A percentile compares a stretch with the other conserved stretches of the same genome.
Evolutionary conservation across 2,329 filamentous ascomycete species (phyloP).

Genomic region (Thelonectria blattea): DNA sequence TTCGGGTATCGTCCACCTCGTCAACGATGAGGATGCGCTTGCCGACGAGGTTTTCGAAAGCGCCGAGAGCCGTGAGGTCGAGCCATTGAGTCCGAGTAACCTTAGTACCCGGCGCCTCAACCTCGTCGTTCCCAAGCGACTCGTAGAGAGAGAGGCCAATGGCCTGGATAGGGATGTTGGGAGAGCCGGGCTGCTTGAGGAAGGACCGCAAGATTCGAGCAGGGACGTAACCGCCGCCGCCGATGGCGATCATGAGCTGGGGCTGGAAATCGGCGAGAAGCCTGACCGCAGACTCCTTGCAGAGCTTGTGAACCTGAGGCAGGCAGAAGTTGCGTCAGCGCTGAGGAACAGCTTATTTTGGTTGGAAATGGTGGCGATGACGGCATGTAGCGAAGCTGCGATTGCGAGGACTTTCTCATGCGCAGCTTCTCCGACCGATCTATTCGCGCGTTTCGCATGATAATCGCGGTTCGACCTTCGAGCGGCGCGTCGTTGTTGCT

Average conservation of each 20-base stretch:
- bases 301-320: slow-evolving; percentile 90
- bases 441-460: background rate
- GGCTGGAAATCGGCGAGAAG: slow-evolving; percentile 89
- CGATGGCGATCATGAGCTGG: slow-evolving; percentile 97
- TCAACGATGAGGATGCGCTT: slow-evolving; percentile 41
- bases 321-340: slow-evolving; percentile 29
- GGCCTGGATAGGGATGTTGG: slow-evolving; percentile 99
- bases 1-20: slow-evolving; percentile 91
- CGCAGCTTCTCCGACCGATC: background rate
- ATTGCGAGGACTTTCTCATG: background rate
- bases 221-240: slow-evolving; percentile 95
- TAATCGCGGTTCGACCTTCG: slow-evolving; percentile 5
- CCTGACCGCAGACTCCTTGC: slow-evolving; percentile 79
- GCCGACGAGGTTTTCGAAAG: slow-evolving; percentile 61
- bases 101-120: slow-evolving; percentile 82
- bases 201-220: slow-evolving; percentile 97
- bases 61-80: slow-evolving; percentile 79
- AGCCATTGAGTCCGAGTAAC: slow-evolving; percentile 99
- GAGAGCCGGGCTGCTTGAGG: slow-evolving; percentile 82
- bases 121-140: slow-evolving; percentile 66
- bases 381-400: background rate
- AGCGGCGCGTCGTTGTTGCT: slow-evolving; percentile 25
- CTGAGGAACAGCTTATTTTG: background rate
- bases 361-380: background rate
- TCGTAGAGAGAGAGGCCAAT: slow-evolving; percentile 98